phyloP scores from a whole-genome alignment of 805 yeast genomes.

The Myxozyma kluyveri region DNA sequence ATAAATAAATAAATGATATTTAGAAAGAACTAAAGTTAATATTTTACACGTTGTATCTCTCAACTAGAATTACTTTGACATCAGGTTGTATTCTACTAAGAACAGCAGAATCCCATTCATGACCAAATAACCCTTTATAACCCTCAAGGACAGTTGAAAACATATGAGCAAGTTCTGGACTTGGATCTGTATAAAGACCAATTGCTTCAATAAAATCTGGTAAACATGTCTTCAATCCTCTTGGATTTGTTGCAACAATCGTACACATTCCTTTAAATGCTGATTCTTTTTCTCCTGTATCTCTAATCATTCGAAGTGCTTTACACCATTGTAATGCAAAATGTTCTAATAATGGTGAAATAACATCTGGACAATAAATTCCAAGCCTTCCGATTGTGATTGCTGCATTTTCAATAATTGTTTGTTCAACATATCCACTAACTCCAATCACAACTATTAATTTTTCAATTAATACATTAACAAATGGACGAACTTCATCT shows the following conservation, averaged over 20 bases:
- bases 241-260: conserved; percentile 63
- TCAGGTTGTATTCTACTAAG: conserved; percentile 31
- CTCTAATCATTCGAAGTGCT: conserved; percentile 63
- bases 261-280: conserved; percentile 82
- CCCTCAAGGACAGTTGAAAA: conserved; percentile 35
- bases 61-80: conserved; percentile 21
- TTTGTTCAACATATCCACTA: conserved; percentile 48
- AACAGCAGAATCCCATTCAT: conserved; percentile 31
- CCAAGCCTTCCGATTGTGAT: conserved; percentile 88
- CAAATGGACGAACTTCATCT: conserved; percentile 50
- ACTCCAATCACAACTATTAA: conserved; percentile 51
- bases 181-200: conserved; percentile 41
- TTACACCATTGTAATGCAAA: conserved; percentile 69
- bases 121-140: conserved; percentile 32
- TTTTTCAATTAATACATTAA: conserved; percentile 52
- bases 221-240: conserved; percentile 53
- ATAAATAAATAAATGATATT: neutral
- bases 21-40: neutral
- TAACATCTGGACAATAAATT: conserved; percentile 53
- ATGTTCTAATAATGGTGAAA: conserved; percentile 57
- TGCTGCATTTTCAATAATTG: conserved; percentile 82
- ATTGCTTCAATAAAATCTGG: conserved; percentile 58
- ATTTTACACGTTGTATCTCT: conserved; percentile 16
- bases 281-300: conserved; percentile 83
- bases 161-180: conserved; percentile 34